Evolutionary conservation across 441 rosid genomes (phyloP).

Genomic region (Biscutella laevigata): DNA sequence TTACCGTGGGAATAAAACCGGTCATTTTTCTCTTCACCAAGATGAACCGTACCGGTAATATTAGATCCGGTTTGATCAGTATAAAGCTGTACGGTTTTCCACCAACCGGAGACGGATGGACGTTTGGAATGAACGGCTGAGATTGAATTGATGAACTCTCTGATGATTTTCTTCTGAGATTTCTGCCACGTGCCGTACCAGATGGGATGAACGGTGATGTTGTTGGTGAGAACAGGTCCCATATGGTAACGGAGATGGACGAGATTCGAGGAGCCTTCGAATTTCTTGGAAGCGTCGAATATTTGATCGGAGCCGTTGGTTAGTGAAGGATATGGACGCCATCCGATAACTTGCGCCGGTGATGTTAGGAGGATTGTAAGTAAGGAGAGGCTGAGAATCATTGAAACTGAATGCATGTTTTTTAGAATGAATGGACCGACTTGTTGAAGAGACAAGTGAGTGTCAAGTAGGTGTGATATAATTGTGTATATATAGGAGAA

Average conservation of each 20-base stretch:
- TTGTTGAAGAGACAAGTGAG: slow-evolving; percentile 9
- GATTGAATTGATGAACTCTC: slow-evolving; percentile 77
- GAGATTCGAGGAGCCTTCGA: slow-evolving; percentile 95
- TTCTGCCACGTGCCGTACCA: slow-evolving; percentile 89
- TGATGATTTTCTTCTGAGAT: slow-evolving; percentile 71
- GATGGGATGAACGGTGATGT: slow-evolving; percentile 76
- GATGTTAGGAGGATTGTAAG: slow-evolving; percentile 26
- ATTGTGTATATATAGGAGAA: background rate
- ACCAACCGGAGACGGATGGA: slow-evolving; percentile 88
- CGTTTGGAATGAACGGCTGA: slow-evolving; percentile 43
- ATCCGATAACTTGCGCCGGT: slow-evolving; percentile 29
- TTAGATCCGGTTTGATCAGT: slow-evolving; percentile 85
- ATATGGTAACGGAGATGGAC: slow-evolving; percentile 80
- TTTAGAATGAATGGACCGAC: slow-evolving; percentile 8
- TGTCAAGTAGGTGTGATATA: background rate
- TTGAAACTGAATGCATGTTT: slow-evolving; percentile 35
- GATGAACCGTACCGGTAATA: slow-evolving; percentile 49
- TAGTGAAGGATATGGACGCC: slow-evolving; percentile 74
- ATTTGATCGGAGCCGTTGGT: slow-evolving; percentile 48
- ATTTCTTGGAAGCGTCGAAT: slow-evolving; percentile 58
- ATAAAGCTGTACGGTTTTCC: slow-evolving; percentile 81
- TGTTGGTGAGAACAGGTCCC: slow-evolving; percentile 86
- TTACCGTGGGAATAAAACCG: slow-evolving; percentile 87
- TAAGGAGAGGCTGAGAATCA: slow-evolving; percentile 28
- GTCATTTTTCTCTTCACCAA: slow-evolving; percentile 77